A percentile compares a stretch with the other conserved stretches of the same genome.
Evolutionary conservation across 2,329 filamentous ascomycete species (phyloP).

Genomic region (Cryphonectria carpinicola): DNA sequence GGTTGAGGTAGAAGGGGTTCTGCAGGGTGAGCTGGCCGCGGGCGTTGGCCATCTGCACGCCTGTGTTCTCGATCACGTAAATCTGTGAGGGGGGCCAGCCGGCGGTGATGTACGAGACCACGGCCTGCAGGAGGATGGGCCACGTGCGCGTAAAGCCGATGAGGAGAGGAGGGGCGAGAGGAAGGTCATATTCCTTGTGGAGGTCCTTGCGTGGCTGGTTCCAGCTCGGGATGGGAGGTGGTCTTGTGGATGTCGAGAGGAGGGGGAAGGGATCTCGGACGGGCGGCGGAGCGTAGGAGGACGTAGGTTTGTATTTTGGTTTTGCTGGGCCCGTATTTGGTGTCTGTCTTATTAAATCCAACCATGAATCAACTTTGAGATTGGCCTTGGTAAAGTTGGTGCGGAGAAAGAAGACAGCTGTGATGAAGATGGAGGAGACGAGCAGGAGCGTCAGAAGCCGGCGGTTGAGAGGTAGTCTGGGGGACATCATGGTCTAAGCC

Average conservation of each 20-base stretch:
- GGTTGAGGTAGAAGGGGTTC: conserved; percentile 61
- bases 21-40: conserved; percentile 51
- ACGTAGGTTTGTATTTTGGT: conserved; percentile 34
- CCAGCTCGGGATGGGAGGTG: conserved; percentile 49
- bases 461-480: conserved; percentile 13
- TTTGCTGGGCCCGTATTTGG: neutral
- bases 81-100: conserved; percentile 63
- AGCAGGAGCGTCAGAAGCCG: conserved; percentile 14
- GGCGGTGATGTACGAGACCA: conserved; percentile 61
- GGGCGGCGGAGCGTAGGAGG: conserved; percentile 37
- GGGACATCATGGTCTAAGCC: conserved; percentile 1
- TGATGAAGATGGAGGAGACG: conserved; percentile 10
- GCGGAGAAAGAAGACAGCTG: conserved; percentile 21
- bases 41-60: conserved; percentile 57
- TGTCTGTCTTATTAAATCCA: neutral
- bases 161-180: conserved; percentile 53
- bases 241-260: conserved; percentile 38
- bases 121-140: conserved; percentile 58
- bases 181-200: conserved; percentile 44
- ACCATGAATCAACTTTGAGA: conserved; percentile 6
- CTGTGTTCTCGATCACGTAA: conserved; percentile 63
- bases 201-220: conserved; percentile 46
- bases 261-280: conserved; percentile 49
- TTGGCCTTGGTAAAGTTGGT: neutral
- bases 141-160: conserved; percentile 64